Percentiles rank a stretch among this genome's conserved stretches.
Conservation (phyloP, 306 rosid species). For the Castanea sativa region DNA sequence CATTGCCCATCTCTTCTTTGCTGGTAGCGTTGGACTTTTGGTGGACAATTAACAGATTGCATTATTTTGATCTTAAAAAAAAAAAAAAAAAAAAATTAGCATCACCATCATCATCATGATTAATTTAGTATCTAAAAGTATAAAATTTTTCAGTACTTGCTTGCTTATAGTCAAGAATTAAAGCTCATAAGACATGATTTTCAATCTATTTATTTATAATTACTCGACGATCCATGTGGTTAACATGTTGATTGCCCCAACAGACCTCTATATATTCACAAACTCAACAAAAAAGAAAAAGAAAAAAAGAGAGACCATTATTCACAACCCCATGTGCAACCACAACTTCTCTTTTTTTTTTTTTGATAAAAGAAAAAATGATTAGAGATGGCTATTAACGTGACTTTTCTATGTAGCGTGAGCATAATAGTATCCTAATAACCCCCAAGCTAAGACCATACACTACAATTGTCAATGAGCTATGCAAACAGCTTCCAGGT, state of each 20-base stretch:
- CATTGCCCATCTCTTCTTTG: neutral
- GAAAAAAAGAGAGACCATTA: neutral
- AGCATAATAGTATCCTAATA: no score
- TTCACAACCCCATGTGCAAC: neutral
- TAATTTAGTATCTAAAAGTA: neutral
- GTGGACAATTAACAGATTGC: neutral
- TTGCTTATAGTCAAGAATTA: no score
- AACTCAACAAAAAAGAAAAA: no score
- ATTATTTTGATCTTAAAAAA: neutral
- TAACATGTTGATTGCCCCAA: conserved; percentile 8
- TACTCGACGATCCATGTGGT: neutral
- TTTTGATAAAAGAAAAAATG: no score
- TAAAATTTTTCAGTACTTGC: neutral
- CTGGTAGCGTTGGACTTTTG: conserved; percentile 16
- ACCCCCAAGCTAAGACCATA: no score
- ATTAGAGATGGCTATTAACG: no score
- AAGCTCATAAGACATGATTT: neutral
- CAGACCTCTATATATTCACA: neutral
- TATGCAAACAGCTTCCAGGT: no score
- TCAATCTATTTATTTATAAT: neutral
- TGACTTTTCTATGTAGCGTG: no score
- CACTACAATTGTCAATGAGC: no score
- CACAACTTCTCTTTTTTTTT: neutral
- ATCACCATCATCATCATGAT: neutral
- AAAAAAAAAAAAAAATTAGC: no score